Percentiles rank a stretch among this genome's conserved stretches.
Evolutionary conservation across 257 asterid species (phyloP).

Genomic region (Oldenlandia corymbosa): DNA sequence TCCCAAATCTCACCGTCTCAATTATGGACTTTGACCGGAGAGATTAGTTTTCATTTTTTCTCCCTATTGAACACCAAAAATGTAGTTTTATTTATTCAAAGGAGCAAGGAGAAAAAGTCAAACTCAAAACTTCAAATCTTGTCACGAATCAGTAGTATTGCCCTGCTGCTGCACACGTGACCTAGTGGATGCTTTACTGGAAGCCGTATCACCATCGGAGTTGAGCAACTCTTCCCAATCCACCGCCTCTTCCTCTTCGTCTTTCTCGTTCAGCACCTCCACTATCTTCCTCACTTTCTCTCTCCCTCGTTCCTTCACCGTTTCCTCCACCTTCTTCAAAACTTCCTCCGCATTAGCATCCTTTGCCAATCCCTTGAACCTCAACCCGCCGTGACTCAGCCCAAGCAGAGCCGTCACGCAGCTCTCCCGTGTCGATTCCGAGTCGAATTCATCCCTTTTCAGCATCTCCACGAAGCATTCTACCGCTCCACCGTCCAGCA

Average conservation of each 20-base stretch:
- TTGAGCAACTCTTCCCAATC: conserved; percentile 90
- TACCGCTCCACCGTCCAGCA: conserved; percentile 60
- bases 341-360: conserved; percentile 77
- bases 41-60: no score
- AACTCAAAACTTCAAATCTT: conserved; percentile 7
- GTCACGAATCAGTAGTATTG: no score
- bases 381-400: conserved; percentile 82
- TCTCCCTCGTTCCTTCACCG: conserved; percentile 37
- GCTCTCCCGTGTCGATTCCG: conserved; percentile 46
- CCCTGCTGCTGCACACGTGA: not conserved
- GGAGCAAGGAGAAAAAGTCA: not conserved
- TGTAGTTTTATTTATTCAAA: not conserved
- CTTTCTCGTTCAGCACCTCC: conserved; percentile 61
- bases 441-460: conserved; percentile 39
- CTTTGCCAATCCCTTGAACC: conserved; percentile 88
- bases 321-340: conserved; percentile 43
- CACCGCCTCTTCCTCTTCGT: conserved; percentile 67
- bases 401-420: conserved; percentile 63
- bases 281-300: conserved; percentile 51
- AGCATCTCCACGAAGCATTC: conserved; percentile 58
- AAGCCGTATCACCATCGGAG: conserved; percentile 45
- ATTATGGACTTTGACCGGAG: no score
- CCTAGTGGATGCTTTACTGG: not conserved
- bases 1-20: no score
- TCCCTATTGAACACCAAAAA: no score